Conservation (phyloP, 202 grass and related monocot species). For the Panicum hallii region DNA sequence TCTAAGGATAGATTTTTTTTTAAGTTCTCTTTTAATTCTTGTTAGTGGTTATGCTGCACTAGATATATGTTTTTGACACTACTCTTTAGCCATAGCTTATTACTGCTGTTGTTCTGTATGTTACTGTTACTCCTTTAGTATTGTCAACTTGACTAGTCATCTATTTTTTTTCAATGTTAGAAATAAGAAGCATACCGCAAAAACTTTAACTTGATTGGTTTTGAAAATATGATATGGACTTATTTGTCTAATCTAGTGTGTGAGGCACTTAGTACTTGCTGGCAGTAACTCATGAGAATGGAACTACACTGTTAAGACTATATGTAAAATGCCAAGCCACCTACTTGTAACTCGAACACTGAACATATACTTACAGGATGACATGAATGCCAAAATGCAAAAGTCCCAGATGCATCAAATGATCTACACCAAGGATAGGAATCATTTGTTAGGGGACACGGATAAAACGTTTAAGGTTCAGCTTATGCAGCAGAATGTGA, state of each 20-base stretch:
- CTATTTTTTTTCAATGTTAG: background rate
- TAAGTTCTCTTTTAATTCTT: background rate
- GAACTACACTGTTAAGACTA: background rate
- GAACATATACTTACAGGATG: background rate
- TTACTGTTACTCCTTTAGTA: background rate
- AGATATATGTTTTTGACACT: background rate
- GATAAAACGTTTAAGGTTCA: constrained; percentile 25
- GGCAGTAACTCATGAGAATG: background rate
- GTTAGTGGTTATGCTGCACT: background rate
- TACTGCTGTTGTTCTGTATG: background rate
- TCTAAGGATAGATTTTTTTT: background rate
- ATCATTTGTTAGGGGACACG: background rate
- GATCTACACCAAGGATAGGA: background rate
- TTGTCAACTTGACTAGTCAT: background rate
- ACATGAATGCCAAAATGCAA: constrained; percentile 28
- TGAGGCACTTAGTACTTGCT: background rate
- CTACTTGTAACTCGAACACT: background rate
- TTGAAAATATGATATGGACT: background rate
- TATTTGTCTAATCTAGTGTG: background rate
- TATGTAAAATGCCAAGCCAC: background rate
- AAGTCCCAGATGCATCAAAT: constrained; percentile 16
- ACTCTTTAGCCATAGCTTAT: background rate
- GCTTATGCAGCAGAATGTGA: background rate
- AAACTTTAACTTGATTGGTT: constrained; percentile 1
- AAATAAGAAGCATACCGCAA: background rate